Base-by-base conservation (phyloP, 2,329 filamentous ascomycete genomes). In the Fusarium scirpi region DNA sequence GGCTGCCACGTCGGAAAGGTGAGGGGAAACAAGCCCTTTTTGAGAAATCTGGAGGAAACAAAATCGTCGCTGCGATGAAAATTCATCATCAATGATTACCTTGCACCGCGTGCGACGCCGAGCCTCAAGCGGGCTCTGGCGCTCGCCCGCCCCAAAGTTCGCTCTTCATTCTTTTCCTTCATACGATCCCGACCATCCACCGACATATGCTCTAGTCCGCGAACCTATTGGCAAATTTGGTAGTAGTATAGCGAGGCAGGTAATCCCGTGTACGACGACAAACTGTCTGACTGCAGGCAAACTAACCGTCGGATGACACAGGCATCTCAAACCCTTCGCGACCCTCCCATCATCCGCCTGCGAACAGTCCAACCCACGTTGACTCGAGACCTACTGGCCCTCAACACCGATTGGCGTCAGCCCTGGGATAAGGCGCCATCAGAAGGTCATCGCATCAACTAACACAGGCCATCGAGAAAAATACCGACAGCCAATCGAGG, bases 51-150 rank as follows among this genome's bases (percentile, higher is more conserved):
- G 25, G 47, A 25, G 32, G 15, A 24, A 29, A 25, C 20, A 43
- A 34, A 64, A 58, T 13, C 30, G 18, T 65, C 54, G 61, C 34
- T 25, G 20, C 55, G 44, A 61, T 27, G 30, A 38, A 62, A 56
- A 44, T 10, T 54, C 40, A 38, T 38, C 34, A 38, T 38, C 34
- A 38, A 38, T 38, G 10, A 38, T 38, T 38, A 27, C 25, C 25
- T 27, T 27, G 12, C 34, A 38, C 30, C 30, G 49, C 32, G 22
- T 18, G 3, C 48, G 20, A 20, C 12, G 20, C 41, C 5, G 43
- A 49, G 41, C 43, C 51, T 47, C 29, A 44, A 30, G n/a, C 24
- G n/a, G 55, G 46, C 38, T 48, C 10, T 29, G 49, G 25, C 25
- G 20, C 25, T 18, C 10, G 45, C 13, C 15, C 34, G 18, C 24